Base-by-base conservation (phyloP, 2,329 filamentous ascomycete genomes). In the Neophaeococcomyces mojaviensis region DNA sequence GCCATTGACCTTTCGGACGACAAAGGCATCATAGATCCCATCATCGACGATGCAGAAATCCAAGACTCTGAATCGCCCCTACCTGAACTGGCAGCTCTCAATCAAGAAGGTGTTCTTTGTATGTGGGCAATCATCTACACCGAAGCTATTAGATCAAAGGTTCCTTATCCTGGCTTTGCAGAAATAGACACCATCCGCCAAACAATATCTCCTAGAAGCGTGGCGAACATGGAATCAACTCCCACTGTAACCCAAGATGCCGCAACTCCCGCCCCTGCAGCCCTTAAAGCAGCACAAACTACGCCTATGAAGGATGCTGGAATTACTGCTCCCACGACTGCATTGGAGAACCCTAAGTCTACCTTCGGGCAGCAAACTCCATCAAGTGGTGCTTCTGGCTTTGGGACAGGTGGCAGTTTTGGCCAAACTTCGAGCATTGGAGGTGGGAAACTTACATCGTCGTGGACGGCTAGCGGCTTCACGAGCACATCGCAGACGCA, bases 51-150 rank as follows among this genome's bases (percentile, higher is more conserved):
- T 52, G 80, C 78, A 51, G 84, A 94, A 59, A 79, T 94, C 38
- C 77, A 84, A 26, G 78, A 89, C 58, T 94, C 88, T 3, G 76
- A 82, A 0, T 81, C 79, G 1, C 90, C 92, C 10, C 67, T 97
- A 7, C 92, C 92, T 4, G 87, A 82, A 9, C 72, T 95, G 34
- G 83, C 92, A 74, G 76, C 88, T 24, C 71, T 98, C 13, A 97
- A 94, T 49, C 83, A 95, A 54, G 87, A 96, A 59, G 92, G 92
- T 53, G 69, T 94, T 8, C 71, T 98, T 13, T 81, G 79, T 37
- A 77, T 81, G 10, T 98, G 90, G 88, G 96, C 90, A 87, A 68
- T 97, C 35, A 77, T 97, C 16, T 96, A 96, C 66, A 79, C 84
- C 30, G 88, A 94, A 34, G 88, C 90, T 2, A 81, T 98, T 50